Conservation (phyloP, 805 yeast genomes). For the Wickerhamiella azyma region DNA sequence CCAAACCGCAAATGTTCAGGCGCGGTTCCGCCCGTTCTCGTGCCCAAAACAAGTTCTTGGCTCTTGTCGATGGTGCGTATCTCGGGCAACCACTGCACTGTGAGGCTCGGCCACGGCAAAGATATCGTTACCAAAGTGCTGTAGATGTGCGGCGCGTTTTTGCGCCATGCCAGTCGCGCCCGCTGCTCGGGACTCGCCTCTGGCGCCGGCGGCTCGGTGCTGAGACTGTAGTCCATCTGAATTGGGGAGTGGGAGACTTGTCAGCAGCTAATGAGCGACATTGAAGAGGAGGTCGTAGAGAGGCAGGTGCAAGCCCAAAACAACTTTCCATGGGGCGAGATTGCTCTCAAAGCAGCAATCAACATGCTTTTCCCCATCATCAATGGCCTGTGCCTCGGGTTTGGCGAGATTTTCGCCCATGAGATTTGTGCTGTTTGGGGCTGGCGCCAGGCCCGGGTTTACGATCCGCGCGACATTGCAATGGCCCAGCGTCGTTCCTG, state of each 20-base stretch:
- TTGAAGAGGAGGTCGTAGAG: constrained; percentile 7
- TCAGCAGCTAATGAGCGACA: background rate
- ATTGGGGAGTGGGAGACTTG: background rate
- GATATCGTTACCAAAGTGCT: constrained; percentile 39
- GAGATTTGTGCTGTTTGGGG: constrained; percentile 73
- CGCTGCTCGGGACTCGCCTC: background rate
- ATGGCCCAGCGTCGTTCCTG: background rate
- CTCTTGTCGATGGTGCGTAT: constrained; percentile 21
- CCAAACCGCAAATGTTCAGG: constrained; percentile 35
- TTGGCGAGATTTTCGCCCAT: constrained; percentile 90
- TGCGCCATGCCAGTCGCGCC: constrained; percentile 38
- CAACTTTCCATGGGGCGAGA: constrained; percentile 12
- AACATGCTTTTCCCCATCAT: constrained; percentile 75
- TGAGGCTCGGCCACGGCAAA: constrained; percentile 50
- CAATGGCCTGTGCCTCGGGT: constrained; percentile 90
- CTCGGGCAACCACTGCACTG: constrained; percentile 54
- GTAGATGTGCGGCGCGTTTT: constrained; percentile 43
- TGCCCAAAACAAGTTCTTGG: constrained; percentile 42
- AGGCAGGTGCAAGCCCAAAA: constrained; percentile 4
- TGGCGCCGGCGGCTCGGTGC: background rate
- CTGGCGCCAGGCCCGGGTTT: constrained; percentile 58
- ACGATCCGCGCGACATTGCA: constrained; percentile 1
- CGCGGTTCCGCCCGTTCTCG: constrained; percentile 47
- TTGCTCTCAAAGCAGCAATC: constrained; percentile 30
- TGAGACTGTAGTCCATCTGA: background rate